A percentile compares a stretch with the other conserved stretches of the same genome.
phyloP scores from a whole-genome alignment of 2,329 filamentous ascomycete genomes.

The Hypocreales sp. region DNA sequence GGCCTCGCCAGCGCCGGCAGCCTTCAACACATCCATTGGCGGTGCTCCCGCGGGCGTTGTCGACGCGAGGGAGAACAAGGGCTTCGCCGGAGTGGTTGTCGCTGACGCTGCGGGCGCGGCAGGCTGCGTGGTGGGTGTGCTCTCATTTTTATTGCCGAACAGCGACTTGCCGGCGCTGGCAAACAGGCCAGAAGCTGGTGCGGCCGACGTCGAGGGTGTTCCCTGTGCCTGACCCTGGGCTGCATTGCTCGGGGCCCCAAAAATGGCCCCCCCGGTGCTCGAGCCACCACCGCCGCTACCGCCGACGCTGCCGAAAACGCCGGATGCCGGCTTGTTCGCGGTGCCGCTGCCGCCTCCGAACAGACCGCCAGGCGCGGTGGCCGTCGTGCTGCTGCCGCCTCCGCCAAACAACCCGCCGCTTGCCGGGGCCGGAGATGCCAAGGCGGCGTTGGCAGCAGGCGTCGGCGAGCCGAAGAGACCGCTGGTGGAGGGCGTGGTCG shows the following conservation, averaged over 20 bases:
- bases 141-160: constrained; percentile 12
- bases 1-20: constrained; percentile 4
- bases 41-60: constrained; percentile 34
- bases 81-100: constrained; percentile 26
- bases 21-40: constrained; percentile 21
- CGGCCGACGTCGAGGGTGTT: constrained; percentile 10
- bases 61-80: constrained; percentile 29
- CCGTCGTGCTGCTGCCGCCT: constrained; percentile 3
- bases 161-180: constrained; percentile 10
- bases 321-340: constrained; percentile 11
- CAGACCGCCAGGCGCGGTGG: constrained; percentile 3
- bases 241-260: constrained; percentile 4
- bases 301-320: constrained; percentile 7
- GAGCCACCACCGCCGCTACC: constrained; percentile 3
- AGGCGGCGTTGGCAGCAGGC: constrained; percentile 3
- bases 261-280: constrained; percentile 3
- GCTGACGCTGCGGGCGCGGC: constrained; percentile 12
- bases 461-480: constrained; percentile 6
- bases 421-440: constrained; percentile 6
- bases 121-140: constrained; percentile 1
- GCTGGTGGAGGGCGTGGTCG: constrained; percentile 1
- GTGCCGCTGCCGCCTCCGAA: constrained; percentile 5
- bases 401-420: constrained; percentile 9
- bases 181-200: constrained; percentile 15
- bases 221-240: constrained; percentile 7